Percentiles rank a stretch among this genome's conserved stretches.
Evolutionary conservation across 495 filamentous ascomycete species (phyloP).

Genomic region (Glarea lozoyensis): DNA sequence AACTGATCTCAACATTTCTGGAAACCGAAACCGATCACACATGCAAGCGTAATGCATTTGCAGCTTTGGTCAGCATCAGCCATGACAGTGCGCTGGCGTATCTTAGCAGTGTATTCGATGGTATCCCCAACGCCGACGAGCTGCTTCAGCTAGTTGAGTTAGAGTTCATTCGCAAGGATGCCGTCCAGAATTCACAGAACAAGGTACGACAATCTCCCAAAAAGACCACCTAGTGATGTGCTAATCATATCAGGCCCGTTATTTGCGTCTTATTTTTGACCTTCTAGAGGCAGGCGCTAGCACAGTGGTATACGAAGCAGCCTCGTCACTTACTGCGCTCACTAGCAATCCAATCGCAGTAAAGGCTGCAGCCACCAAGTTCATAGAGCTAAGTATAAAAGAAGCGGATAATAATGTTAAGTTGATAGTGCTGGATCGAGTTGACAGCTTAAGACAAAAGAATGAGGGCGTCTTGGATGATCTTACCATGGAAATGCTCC

Average conservation of each 20-base stretch:
- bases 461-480: slow-evolving; percentile 94
- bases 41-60: slow-evolving; percentile 97
- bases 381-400: slow-evolving; percentile 93
- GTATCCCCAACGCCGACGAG: slow-evolving; percentile 89
- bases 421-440: slow-evolving; percentile 91
- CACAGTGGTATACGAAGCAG: slow-evolving; percentile 96
- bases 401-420: slow-evolving; percentile 99
- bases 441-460: slow-evolving; percentile 81
- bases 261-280: slow-evolving; percentile 92
- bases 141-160: slow-evolving; percentile 87
- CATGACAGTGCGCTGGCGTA: slow-evolving; percentile 90
- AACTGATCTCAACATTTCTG: slow-evolving; percentile 84
- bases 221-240: too few relatives aligned
- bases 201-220: slow-evolving; percentile 53
- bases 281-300: slow-evolving; percentile 86
- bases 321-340: slow-evolving; percentile 89
- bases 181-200: slow-evolving; percentile 86
- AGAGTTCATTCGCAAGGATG: slow-evolving; percentile 96
- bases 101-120: slow-evolving; percentile 83
- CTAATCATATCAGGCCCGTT: slow-evolving; percentile 52
- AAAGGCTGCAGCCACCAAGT: slow-evolving; percentile 91
- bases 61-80: slow-evolving; percentile 80
- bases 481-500: slow-evolving; percentile 94
- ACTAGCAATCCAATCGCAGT: slow-evolving; percentile 97
- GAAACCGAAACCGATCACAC: slow-evolving; percentile 88